These are phyloP conservation scores for Termitomyces sp. DNA, from an alignment of 768 basidiomycete genomes.

Conservation along the genomic window DNA sequence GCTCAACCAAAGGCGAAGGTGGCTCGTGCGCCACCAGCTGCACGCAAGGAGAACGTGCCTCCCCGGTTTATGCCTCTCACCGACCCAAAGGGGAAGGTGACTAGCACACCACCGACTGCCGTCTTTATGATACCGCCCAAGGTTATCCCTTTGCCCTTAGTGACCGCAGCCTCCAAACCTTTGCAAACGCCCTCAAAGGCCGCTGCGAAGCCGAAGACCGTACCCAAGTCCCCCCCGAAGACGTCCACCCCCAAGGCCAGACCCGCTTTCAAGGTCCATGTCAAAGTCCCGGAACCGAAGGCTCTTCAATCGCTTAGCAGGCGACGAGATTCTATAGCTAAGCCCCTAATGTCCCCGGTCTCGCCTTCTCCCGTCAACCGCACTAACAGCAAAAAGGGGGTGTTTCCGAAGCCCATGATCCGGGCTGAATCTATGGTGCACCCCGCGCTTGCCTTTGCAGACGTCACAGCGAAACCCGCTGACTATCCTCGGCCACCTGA, in stretches of 20 bases:
- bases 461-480: neutral
- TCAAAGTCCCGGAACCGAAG: neutral
- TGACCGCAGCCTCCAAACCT: neutral
- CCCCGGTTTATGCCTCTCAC: neutral
- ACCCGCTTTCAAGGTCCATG: neutral
- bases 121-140: slow-evolving; percentile 2
- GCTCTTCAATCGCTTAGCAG: no score
- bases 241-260: neutral
- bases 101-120: neutral
- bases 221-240: neutral
- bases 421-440: neutral
- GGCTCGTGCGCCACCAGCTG: no score
- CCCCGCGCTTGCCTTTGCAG: neutral
- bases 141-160: neutral
- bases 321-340: neutral
- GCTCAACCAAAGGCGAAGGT: no score
- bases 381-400: neutral
- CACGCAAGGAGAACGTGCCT: neutral
- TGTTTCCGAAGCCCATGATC: slow-evolving; percentile 2
- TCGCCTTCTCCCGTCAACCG: neutral
- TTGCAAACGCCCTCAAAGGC: neutral
- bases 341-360: neutral
- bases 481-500: slow-evolving; percentile 5
- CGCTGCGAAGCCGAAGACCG: neutral
- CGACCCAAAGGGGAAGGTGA: neutral